phyloP scores from a whole-genome alignment of 148 eudicot genomes.

The Talinum fruticosum region DNA sequence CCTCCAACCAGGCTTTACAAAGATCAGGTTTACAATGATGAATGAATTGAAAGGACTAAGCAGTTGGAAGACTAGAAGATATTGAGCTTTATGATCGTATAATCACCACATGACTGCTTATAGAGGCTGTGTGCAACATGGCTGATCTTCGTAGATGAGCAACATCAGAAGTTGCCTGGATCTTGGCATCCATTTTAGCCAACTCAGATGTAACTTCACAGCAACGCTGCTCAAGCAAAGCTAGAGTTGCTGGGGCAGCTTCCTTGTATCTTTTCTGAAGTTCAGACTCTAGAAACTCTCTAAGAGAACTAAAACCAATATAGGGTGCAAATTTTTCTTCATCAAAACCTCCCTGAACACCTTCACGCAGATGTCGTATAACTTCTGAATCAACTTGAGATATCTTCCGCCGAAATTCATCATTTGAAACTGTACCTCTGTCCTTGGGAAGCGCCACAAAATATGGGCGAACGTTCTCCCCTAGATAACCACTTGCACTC shows the following conservation, averaged over 20 bases:
- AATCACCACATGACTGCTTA: conserved; percentile 82
- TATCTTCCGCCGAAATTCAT: conserved; percentile 88
- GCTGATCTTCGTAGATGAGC: conserved; percentile 87
- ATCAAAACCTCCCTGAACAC: conserved; percentile 88
- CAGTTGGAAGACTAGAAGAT: background rate
- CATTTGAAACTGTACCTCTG: conserved; percentile 63
- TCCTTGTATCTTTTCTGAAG: conserved; percentile 94
- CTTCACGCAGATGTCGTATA: conserved; percentile 63
- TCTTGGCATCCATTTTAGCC: conserved; percentile 69
- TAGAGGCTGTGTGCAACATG: conserved; percentile 75
- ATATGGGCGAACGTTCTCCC: conserved; percentile 79
- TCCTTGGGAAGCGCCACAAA: conserved; percentile 97
- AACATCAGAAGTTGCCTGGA: conserved; percentile 89
- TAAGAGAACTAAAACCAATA: conserved; percentile 79
- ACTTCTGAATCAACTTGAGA: conserved; percentile 80
- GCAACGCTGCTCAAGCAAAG: conserved; percentile 93
- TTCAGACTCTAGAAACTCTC: conserved; percentile 83
- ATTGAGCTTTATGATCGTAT: conserved; percentile 8
- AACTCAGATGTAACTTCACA: conserved; percentile 71
- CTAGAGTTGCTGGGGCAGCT: conserved; percentile 94
- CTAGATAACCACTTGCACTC: conserved; percentile 98
- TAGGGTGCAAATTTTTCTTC: conserved; percentile 79
- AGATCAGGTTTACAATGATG: background rate
- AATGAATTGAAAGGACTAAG: background rate
- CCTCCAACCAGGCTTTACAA: background rate